phyloP scores from a whole-genome alignment of 2,329 filamentous ascomycete species.

The Simplicillium sp. region DNA sequence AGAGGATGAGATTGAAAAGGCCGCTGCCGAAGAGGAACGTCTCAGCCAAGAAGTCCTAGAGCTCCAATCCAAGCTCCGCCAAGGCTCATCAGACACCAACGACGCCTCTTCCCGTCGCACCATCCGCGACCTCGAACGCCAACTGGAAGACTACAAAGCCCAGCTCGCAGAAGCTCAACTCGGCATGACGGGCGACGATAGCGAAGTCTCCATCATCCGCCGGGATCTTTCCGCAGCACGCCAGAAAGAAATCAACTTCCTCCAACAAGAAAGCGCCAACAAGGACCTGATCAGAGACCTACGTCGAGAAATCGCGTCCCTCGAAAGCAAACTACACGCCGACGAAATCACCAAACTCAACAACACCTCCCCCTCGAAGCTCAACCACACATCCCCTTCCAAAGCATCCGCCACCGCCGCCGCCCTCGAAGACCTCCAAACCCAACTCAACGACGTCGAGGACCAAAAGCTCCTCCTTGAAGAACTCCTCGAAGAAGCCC shows the following conservation, averaged over 20 bases:
- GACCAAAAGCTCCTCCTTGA: constrained; percentile 50
- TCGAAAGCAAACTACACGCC: constrained; percentile 60
- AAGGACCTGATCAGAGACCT: constrained; percentile 53
- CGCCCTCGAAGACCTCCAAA: constrained; percentile 35
- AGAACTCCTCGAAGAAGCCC: constrained; percentile 46
- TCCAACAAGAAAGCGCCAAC: constrained; percentile 56
- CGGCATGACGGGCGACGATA: constrained; percentile 27
- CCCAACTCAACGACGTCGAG: constrained; percentile 46
- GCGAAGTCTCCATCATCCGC: constrained; percentile 51
- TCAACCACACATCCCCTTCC: too few relatives aligned
- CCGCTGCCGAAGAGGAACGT: constrained; percentile 55
- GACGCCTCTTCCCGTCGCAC: constrained; percentile 51
- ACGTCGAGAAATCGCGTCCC: constrained; percentile 54
- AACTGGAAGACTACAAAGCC: constrained; percentile 44
- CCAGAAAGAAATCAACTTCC: constrained; percentile 55
- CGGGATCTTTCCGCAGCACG: constrained; percentile 54
- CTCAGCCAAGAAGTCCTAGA: constrained; percentile 44
- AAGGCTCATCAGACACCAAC: constrained; percentile 39
- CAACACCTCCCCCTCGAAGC: constrained; percentile 13
- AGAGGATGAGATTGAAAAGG: constrained; percentile 56
- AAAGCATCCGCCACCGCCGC: constrained; percentile 10
- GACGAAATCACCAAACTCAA: constrained; percentile 42
- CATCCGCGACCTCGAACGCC: constrained; percentile 55
- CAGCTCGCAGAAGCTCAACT: constrained; percentile 24
- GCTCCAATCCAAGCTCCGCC: constrained; percentile 35